A percentile compares a stretch with the other conserved stretches of the same genome.
Conservation (phyloP, 2,329 filamentous ascomycete genomes). For the Colletotrichum navitas region DNA sequence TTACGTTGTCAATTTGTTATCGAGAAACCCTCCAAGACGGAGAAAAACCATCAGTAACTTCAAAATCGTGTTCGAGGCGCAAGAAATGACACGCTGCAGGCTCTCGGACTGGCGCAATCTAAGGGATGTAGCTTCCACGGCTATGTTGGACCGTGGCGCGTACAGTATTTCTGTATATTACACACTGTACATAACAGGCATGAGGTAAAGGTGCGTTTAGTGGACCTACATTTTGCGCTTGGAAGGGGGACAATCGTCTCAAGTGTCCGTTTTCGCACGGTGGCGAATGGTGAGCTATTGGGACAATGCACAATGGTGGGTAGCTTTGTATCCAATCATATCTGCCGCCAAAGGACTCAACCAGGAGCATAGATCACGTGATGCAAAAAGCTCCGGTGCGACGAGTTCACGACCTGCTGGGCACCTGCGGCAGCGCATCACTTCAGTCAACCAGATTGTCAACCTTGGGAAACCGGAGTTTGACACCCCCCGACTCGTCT, state of each 20-base stretch:
- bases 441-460: neutral
- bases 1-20: neutral
- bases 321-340: neutral
- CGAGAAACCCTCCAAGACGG: neutral
- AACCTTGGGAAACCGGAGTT: constrained; percentile 7
- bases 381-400: neutral
- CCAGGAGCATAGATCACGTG: neutral
- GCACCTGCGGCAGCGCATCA: constrained; percentile 1
- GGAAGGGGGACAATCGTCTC: neutral
- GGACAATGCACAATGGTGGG: neutral
- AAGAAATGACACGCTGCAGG: constrained; percentile 22
- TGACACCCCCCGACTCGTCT: neutral
- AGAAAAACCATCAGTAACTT: neutral
- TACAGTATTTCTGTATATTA: constrained; percentile 1
- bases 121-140: constrained; percentile 32
- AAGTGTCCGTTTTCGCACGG: neutral
- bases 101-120: constrained; percentile 10
- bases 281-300: neutral
- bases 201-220: neutral
- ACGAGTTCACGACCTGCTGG: neutral
- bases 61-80: constrained; percentile 11
- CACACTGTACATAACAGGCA: neutral
- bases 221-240: too few relatives aligned
- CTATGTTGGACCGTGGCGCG: constrained; percentile 7
- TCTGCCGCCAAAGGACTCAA: neutral